These are phyloP conservation scores for Hansfordia pulvinata DNA, from an alignment of 2,329 filamentous ascomycete species.

Conservation along the genomic window DNA sequence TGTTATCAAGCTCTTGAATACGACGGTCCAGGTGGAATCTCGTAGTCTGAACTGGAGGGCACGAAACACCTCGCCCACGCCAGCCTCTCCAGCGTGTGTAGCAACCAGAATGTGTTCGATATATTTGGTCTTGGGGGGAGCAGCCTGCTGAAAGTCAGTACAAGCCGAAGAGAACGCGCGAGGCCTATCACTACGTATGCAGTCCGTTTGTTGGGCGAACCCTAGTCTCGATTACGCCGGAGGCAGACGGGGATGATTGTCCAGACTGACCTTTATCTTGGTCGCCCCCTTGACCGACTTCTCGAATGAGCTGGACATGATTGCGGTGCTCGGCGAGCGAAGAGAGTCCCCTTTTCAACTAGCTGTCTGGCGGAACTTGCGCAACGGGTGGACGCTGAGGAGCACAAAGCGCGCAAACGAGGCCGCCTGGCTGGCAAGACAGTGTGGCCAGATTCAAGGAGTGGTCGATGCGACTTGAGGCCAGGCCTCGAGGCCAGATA, in stretches of 20 bases:
- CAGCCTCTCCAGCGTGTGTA: constrained; percentile 87
- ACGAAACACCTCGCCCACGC: constrained; percentile 90
- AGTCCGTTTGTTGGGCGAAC: constrained; percentile 4
- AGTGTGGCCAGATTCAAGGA: too few species aligned
- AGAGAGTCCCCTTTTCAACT: too few species aligned
- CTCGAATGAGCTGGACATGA: constrained; percentile 83
- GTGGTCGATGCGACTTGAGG: too few species aligned
- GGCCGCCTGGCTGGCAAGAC: too few species aligned
- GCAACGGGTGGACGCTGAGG: too few species aligned
- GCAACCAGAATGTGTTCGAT: constrained; percentile 96
- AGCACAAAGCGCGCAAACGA: too few species aligned
- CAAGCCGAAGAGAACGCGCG: constrained; percentile 2
- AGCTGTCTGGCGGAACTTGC: too few species aligned
- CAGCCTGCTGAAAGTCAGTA: constrained; percentile 45
- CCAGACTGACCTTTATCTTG: constrained; percentile 70
- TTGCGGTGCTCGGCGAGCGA: too few species aligned
- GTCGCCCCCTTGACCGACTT: constrained; percentile 98
- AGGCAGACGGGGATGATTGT: neutral
- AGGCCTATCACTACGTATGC: too few species aligned
- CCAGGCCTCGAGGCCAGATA: too few species aligned
- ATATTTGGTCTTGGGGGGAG: constrained; percentile 96
- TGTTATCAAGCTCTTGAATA: constrained; percentile 94
- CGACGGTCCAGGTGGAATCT: constrained; percentile 98
- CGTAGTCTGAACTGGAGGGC: constrained; percentile 77
- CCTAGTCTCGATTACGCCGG: constrained; percentile 1